A percentile compares a stretch with the other conserved stretches of the same genome.
These are phyloP conservation scores for Colletotrichum paranaense DNA, from an alignment of 2,329 filamentous ascomycete genomes.

Conservation along the genomic window DNA sequence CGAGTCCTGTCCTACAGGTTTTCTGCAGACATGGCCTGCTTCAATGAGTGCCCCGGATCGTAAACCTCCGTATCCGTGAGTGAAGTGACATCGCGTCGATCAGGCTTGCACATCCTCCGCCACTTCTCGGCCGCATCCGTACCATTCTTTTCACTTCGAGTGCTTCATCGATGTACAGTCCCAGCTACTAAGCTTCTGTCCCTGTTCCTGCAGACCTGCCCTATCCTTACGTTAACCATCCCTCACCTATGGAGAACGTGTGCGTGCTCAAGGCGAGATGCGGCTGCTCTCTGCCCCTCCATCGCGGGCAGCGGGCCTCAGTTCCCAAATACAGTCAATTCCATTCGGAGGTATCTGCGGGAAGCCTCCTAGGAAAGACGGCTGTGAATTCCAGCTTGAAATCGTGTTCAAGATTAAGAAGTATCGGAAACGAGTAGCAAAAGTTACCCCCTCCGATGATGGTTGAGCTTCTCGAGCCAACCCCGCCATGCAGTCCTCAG, in stretches of 20 bases:
- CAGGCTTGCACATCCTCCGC: not conserved
- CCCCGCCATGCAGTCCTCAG: not conserved
- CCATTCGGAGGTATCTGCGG: not conserved
- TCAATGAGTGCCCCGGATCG: slow-evolving; percentile 6
- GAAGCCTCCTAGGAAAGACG: not conserved
- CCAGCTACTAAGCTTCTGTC: too few species aligned
- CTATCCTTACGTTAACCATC: not conserved
- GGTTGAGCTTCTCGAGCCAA: not conserved
- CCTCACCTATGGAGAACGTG: not conserved
- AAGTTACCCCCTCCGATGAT: not conserved
- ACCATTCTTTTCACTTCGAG: not conserved
- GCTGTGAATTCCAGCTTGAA: not conserved
- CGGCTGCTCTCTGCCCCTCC: not conserved
- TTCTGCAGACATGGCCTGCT: not conserved
- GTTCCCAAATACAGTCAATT: not conserved
- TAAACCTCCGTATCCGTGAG: slow-evolving; percentile 5
- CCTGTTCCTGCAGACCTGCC: not conserved
- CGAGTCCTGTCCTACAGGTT: not conserved
- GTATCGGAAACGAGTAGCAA: not conserved
- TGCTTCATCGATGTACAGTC: not conserved
- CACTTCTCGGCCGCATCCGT: not conserved
- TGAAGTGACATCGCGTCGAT: slow-evolving; percentile 9
- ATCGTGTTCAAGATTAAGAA: not conserved
- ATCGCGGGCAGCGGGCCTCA: slow-evolving; percentile 1
- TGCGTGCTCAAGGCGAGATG: not conserved